Conservation (phyloP, 2,329 filamentous ascomycete species). For the Cadophora gregata region DNA sequence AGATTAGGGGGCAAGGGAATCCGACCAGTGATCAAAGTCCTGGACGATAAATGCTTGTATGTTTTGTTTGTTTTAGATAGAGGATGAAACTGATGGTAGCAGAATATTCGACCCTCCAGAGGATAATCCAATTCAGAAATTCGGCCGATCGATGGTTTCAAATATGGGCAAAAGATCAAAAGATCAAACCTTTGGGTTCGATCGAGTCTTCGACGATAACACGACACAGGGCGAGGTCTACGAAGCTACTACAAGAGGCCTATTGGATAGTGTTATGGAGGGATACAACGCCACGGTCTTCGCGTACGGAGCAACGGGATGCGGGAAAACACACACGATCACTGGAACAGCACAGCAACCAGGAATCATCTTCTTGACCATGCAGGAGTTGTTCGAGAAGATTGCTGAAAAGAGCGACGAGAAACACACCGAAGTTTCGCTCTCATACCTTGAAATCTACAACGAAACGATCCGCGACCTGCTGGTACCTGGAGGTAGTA, state of each 20-base stretch:
- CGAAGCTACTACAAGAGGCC: conserved; percentile 84
- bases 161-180: conserved; percentile 87
- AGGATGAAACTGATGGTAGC: conserved; percentile 30
- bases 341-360: conserved; percentile 90
- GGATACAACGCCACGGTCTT: conserved; percentile 99
- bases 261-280: conserved; percentile 95
- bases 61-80: conserved; percentile 46
- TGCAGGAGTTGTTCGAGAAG: conserved; percentile 98
- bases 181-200: conserved; percentile 97
- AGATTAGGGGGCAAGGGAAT: conserved; percentile 88
- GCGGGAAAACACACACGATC: conserved; percentile 98
- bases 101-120: conserved; percentile 98
- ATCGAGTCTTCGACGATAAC: conserved; percentile 96
- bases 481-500: conserved; percentile 79
- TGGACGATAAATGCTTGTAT: conserved; percentile 95
- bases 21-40: conserved; percentile 89
- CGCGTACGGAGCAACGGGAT: conserved; percentile 96
- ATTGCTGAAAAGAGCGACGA: conserved; percentile 86
- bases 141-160: conserved; percentile 80
- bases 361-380: conserved; percentile 97
- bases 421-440: conserved; percentile 86
- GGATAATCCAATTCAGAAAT: conserved; percentile 88
- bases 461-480: conserved; percentile 98
- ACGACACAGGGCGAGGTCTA: conserved; percentile 92
- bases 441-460: conserved; percentile 98